Evolutionary conservation across 1,139 yeast genomes (phyloP).

Genomic region (Protomyces macrosporus): DNA sequence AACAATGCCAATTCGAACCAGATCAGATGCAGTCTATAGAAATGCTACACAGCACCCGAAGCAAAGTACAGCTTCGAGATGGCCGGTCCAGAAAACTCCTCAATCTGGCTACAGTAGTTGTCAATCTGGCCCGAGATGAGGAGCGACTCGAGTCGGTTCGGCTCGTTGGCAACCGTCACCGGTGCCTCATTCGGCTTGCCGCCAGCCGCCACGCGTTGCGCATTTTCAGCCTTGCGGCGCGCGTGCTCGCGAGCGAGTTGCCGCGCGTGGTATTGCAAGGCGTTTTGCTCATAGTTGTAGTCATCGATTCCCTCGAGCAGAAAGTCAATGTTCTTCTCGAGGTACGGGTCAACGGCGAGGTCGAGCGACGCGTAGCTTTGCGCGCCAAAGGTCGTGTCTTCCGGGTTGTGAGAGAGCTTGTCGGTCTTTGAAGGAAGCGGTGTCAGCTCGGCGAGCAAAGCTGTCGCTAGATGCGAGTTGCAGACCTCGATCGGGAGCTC

Average conservation of each 20-base stretch:
- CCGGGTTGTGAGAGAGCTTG: conserved; percentile 35
- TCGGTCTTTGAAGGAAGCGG: not conserved
- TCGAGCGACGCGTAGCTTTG: conserved; percentile 41
- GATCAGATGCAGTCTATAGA: not conserved
- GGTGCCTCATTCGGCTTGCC: conserved; percentile 51
- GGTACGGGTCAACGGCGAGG: conserved; percentile 43
- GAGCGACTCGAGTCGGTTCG: conserved; percentile 69
- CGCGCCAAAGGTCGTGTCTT: conserved; percentile 11
- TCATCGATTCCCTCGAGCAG: conserved; percentile 72
- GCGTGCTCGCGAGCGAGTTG: conserved; percentile 64
- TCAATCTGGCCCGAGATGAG: conserved; percentile 60
- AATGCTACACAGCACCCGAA: conserved; percentile 16
- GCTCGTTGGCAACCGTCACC: conserved; percentile 68
- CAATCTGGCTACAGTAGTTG: conserved; percentile 34
- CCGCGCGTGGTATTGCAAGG: conserved; percentile 79
- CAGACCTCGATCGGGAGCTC: conserved; percentile 64
- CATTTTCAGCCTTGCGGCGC: conserved; percentile 57
- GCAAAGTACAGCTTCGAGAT: conserved; percentile 33
- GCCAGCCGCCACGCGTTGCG: conserved; percentile 52
- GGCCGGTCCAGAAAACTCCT: conserved; percentile 33
- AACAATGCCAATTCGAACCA: no score
- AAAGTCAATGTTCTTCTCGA: conserved; percentile 54
- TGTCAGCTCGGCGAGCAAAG: conserved; percentile 37
- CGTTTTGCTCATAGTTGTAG: conserved; percentile 73
- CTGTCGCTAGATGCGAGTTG: conserved; percentile 52